These are phyloP conservation scores for Elaphomyces granulatus DNA, from an alignment of 495 filamentous ascomycete genomes.

Conservation along the genomic window DNA sequence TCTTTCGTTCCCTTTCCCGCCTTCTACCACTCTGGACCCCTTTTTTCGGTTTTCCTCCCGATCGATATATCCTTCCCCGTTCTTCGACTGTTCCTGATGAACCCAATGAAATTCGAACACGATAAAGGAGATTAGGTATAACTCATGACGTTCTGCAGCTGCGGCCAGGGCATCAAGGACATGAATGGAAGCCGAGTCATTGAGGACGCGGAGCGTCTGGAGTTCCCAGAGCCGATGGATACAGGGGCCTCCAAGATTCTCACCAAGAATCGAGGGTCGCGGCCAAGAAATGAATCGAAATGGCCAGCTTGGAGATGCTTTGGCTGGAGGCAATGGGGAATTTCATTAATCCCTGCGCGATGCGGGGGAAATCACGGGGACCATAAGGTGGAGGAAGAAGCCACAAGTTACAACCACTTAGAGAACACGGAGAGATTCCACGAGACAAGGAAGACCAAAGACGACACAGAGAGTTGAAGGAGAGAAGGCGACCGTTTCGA, in stretches of 20 bases:
- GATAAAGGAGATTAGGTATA: background rate
- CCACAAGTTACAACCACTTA: background rate
- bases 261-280: background rate
- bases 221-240: background rate
- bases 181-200: background rate
- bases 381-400: background rate
- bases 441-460: background rate
- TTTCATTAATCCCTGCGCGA: background rate
- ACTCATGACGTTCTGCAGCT: background rate
- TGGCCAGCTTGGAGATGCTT: background rate
- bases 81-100: background rate
- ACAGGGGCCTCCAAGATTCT: background rate
- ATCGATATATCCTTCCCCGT: no score
- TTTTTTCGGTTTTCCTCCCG: slow-evolving; percentile 5
- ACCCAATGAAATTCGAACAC: background rate
- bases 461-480: background rate
- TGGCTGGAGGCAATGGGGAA: background rate
- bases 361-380: background rate
- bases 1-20: background rate
- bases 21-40: background rate
- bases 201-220: background rate
- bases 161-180: background rate
- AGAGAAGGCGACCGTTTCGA: background rate
- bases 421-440: background rate
- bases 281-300: background rate